Conservation (phyloP, 495 filamentous ascomycete genomes). For the Hypoxylon lienhwacheense region DNA sequence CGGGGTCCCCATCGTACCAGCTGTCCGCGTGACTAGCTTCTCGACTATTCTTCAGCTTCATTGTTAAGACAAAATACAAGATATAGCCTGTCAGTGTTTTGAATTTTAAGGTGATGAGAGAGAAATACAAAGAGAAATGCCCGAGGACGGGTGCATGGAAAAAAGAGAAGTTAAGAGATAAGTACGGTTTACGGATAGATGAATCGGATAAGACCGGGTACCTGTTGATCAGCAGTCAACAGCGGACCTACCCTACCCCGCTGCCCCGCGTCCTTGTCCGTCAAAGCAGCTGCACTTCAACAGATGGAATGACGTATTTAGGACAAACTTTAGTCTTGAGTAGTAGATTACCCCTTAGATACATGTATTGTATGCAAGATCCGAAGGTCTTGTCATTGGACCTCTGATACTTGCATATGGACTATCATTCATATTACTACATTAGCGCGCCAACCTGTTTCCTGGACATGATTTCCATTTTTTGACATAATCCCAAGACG, state of each 20-base stretch:
- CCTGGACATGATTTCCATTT: too few relatives aligned
- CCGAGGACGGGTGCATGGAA: neutral
- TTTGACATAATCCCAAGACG: too few relatives aligned
- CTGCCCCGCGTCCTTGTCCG: conserved; percentile 24
- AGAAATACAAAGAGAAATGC: neutral
- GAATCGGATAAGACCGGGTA: conserved; percentile 26
- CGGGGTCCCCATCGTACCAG: conserved; percentile 75
- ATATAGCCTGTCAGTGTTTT: neutral
- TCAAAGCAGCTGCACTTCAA: neutral
- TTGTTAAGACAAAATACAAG: conserved; percentile 8
- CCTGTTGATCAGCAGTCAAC: conserved; percentile 25
- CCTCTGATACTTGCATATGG: too few relatives aligned
- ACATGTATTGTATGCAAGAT: conserved; percentile 4
- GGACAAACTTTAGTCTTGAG: too few relatives aligned
- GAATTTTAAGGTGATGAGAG: neutral
- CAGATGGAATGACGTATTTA: neutral
- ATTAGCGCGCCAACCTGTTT: too few relatives aligned
- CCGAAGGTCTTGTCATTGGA: neutral
- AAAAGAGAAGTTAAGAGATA: neutral
- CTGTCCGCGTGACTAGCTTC: conserved; percentile 62
- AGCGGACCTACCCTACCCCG: conserved; percentile 30
- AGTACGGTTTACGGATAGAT: too few relatives aligned
- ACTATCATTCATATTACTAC: too few relatives aligned
- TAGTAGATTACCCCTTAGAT: too few relatives aligned
- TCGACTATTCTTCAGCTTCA: conserved; percentile 51